Conservation (phyloP, 176 grass and related monocot genomes). For the Avena atlantica region DNA sequence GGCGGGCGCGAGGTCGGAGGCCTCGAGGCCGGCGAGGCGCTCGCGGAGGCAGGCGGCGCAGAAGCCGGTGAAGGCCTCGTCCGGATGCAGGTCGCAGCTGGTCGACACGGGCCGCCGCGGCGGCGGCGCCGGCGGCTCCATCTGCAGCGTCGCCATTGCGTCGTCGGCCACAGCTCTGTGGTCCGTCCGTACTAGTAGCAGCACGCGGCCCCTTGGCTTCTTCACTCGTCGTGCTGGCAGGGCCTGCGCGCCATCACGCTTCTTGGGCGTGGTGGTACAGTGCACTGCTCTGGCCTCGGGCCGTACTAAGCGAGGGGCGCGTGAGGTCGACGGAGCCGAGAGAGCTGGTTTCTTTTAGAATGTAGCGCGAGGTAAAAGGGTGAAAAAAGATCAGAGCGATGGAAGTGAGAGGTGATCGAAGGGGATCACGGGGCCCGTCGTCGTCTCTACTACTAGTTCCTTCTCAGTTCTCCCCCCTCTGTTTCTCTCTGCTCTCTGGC, state of each 20-base stretch:
- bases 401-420: not conserved
- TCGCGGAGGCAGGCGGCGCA: constrained; percentile 91
- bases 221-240: not conserved
- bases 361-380: not conserved
- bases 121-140: constrained; percentile 64
- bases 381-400: not conserved
- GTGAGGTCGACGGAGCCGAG: constrained; percentile 29
- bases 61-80: constrained; percentile 80
- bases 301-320: constrained; percentile 20
- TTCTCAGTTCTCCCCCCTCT: not conserved
- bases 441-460: not conserved
- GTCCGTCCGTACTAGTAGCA: not conserved
- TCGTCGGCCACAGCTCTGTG: too few species aligned
- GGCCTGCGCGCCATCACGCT: constrained; percentile 29
- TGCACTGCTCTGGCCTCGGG: constrained; percentile 1
- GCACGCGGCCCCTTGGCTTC: not conserved
- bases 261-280: not conserved
- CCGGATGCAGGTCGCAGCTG: constrained; percentile 86
- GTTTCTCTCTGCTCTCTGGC: too few species aligned
- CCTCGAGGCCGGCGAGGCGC: constrained; percentile 78
- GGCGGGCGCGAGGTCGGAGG: constrained; percentile 14
- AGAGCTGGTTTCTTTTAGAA: constrained; percentile 32
- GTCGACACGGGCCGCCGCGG: constrained; percentile 42
- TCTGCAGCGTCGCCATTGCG: constrained; percentile 49
- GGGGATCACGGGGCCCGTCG: constrained; percentile 37